Conservation (phyloP, 2,329 filamentous ascomycete genomes). For the Fusarium pseudoanthophilum region DNA sequence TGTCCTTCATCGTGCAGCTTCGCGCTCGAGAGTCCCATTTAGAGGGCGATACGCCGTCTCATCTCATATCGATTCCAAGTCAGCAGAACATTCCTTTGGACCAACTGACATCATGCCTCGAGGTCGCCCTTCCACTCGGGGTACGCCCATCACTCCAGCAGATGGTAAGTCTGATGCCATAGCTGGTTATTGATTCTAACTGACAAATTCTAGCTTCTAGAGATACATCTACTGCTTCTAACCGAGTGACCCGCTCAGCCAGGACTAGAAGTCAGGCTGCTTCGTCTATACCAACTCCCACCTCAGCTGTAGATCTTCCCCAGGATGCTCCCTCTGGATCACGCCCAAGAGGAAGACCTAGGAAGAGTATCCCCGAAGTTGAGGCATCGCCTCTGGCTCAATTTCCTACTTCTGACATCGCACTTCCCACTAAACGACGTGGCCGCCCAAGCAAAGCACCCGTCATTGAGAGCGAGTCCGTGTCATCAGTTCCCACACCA, state of each 20-base stretch:
- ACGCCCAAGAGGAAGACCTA: slow-evolving; percentile 42
- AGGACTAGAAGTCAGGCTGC: slow-evolving; percentile 30
- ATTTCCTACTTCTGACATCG: slow-evolving; percentile 1
- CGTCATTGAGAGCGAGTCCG: slow-evolving; percentile 43
- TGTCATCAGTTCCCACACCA: slow-evolving; percentile 49
- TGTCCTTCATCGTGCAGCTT: neutral
- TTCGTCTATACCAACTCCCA: slow-evolving; percentile 6
- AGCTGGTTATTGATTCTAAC: neutral
- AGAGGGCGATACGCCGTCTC: neutral
- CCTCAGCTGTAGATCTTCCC: neutral
- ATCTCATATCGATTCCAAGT: neutral
- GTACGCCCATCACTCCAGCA: slow-evolving; percentile 22
- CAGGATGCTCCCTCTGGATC: neutral
- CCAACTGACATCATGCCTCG: slow-evolving; percentile 43
- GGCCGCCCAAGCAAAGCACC: slow-evolving; percentile 34
- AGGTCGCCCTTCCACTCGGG: slow-evolving; percentile 43
- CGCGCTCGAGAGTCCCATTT: neutral
- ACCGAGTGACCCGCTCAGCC: slow-evolving; percentile 45
- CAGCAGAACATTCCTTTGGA: neutral
- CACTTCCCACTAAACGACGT: slow-evolving; percentile 22
- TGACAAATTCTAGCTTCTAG: slow-evolving; percentile 30
- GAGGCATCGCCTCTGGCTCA: slow-evolving; percentile 7
- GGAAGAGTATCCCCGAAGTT: slow-evolving; percentile 24
- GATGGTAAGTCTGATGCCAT: slow-evolving; percentile 26
- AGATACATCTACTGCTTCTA: slow-evolving; percentile 26